phyloP scores from a whole-genome alignment of 768 basidiomycete species.

The Lactifluus hygrophoroides region DNA sequence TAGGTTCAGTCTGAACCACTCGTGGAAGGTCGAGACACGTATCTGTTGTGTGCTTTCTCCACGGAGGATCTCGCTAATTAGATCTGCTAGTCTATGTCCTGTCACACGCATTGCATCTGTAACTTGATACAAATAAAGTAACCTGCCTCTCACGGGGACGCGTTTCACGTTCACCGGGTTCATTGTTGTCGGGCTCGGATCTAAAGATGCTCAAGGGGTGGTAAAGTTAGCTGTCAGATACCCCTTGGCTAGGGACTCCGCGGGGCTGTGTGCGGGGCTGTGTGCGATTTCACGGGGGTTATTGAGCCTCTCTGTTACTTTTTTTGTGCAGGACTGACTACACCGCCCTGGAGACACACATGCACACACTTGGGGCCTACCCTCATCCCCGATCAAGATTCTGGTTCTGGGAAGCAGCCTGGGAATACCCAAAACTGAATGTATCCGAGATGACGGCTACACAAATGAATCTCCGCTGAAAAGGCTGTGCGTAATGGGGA shows the following conservation, averaged over 20 bases:
- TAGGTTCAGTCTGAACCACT: neutral
- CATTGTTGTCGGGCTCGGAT: neutral
- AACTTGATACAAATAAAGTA: conserved; percentile 1
- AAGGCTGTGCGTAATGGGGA: conserved; percentile 17
- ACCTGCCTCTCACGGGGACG: neutral
- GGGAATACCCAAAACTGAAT: conserved; percentile 4
- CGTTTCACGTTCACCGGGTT: conserved; percentile 2
- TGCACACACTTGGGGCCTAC: neutral
- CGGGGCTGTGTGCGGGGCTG: conserved; percentile 6
- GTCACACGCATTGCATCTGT: neutral
- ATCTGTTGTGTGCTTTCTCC: neutral
- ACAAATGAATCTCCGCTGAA: conserved; percentile 4
- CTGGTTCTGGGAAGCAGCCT: conserved; percentile 17
- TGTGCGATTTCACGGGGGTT: conserved; percentile 3
- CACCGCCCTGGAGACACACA: conserved; percentile 16
- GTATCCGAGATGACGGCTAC: conserved; percentile 13
- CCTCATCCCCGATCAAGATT: conserved; percentile 16
- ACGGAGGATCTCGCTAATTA: neutral
- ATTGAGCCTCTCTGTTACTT: conserved; percentile 6
- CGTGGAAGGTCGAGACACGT: neutral
- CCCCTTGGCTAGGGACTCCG: conserved; percentile 4
- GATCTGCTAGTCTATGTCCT: neutral
- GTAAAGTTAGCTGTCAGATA: neutral
- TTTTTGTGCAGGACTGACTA: conserved; percentile 5
- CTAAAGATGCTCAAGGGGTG: conserved; percentile 1